Evolutionary conservation across 257 asterid genomes (phyloP).

Genomic region (Gentiana dahurica): DNA sequence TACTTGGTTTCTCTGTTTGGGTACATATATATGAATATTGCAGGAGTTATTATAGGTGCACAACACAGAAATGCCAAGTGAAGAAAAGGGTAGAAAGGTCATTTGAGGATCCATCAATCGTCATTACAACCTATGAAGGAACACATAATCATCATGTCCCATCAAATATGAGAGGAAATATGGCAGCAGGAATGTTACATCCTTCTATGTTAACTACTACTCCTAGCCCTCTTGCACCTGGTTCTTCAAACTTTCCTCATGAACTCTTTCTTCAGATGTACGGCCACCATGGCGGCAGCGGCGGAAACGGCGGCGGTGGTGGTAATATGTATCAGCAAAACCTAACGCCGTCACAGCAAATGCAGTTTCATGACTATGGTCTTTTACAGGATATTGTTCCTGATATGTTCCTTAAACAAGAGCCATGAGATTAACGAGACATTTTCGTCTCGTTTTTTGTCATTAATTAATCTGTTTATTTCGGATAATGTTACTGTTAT

Average conservation of each 20-base stretch:
- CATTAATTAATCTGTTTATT: no score
- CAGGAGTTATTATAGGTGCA: slow-evolving; percentile 85
- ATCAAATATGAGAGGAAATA: slow-evolving; percentile 45
- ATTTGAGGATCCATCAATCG: slow-evolving; percentile 57
- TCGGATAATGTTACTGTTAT: no score
- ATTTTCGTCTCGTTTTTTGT: no score
- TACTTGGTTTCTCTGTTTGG: no score
- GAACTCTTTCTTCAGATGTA: slow-evolving; percentile 10
- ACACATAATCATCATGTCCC: slow-evolving; percentile 78
- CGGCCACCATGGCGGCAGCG: background rate
- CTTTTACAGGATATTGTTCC: slow-evolving; percentile 33
- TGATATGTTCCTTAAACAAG: slow-evolving; percentile 25
- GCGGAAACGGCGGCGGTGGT: background rate
- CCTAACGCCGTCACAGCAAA: slow-evolving; percentile 18
- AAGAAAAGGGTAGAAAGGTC: slow-evolving; percentile 76
- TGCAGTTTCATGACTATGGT: slow-evolving; percentile 21
- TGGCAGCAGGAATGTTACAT: slow-evolving; percentile 54
- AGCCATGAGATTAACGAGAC: slow-evolving; percentile 8
- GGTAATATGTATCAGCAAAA: slow-evolving; percentile 17
- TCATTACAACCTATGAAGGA: slow-evolving; percentile 77
- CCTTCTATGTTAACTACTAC: slow-evolving; percentile 37
- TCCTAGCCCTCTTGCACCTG: slow-evolving; percentile 11
- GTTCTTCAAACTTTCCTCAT: slow-evolving; percentile 25
- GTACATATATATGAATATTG: background rate
- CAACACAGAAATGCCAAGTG: slow-evolving; percentile 68